These are phyloP conservation scores for Kazachstania kunashirensis DNA, from an alignment of 805 yeast genomes.

Conservation along the genomic window DNA sequence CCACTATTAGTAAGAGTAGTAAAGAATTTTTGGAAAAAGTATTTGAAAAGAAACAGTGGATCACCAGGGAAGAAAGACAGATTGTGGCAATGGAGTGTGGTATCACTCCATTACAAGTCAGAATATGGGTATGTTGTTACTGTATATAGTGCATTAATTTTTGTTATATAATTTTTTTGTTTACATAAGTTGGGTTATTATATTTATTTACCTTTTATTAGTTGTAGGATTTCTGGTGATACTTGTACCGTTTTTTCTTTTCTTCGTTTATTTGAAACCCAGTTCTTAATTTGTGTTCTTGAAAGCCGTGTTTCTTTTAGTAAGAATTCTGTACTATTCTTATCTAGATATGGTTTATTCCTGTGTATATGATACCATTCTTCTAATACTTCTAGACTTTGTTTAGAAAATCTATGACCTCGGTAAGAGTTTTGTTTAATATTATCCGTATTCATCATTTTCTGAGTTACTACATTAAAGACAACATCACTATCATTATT, in stretches of 20 bases:
- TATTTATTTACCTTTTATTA: conserved; percentile 5
- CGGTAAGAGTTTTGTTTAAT: conserved; percentile 8
- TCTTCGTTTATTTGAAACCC: conserved; percentile 24
- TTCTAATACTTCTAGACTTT: conserved; percentile 10
- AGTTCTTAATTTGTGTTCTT: conserved; percentile 19
- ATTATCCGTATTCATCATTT: conserved; percentile 8
- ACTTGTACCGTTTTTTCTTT: conserved; percentile 13
- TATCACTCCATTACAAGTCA: conserved; percentile 1
- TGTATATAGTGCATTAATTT: background rate
- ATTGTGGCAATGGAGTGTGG: conserved; percentile 2
- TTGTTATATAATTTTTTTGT: background rate
- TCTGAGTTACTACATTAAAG: conserved; percentile 13
- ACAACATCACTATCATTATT: background rate
- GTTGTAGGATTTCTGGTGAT: conserved; percentile 9
- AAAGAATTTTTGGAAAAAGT: background rate
- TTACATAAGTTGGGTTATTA: background rate
- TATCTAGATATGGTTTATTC: conserved; percentile 15
- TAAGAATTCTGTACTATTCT: conserved; percentile 5
- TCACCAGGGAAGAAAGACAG: conserved; percentile 2
- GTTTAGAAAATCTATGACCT: conserved; percentile 16
- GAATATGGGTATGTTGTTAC: conserved; percentile 1
- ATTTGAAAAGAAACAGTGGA: conserved; percentile 1
- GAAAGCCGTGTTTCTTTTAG: conserved; percentile 11
- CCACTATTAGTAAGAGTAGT: background rate
- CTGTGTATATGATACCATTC: conserved; percentile 13